Base-by-base conservation (phyloP, 2,329 filamentous ascomycete genomes). In the Fusarium nematophilum region DNA sequence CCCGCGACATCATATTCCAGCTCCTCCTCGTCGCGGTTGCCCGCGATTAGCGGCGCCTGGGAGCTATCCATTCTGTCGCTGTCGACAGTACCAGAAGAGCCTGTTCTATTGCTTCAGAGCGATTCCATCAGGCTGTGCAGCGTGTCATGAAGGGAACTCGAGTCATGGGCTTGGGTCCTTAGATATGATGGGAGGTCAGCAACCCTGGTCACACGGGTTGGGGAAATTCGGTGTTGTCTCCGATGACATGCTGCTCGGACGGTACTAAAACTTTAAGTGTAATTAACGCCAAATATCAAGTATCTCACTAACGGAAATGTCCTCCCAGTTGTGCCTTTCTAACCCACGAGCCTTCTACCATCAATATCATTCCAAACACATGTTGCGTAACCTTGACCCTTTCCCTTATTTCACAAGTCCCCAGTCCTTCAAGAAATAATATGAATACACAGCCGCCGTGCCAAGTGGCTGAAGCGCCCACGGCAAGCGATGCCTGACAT, bases 11-110 rank as follows among this genome's bases (percentile, higher is more conserved):
- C 72, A 65, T 75, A 67, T 23, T 72, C 70, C 44, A 66, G 62
- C 37, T 75, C 75, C 15, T 75, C 75, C 25, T 71, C 69, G 26
- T 72, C 67, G 40, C 59, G 66, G 31, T 58, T 62, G 17, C 62
- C 59, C 21, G 76, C 64, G 55, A 79, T 79, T 38, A 79, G 68
- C 42, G 76, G 77, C 53, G 72, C 76, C 51, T 77, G 73, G 3
- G 74, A 67, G 62, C 71, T 71, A 42, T 76, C 73, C 74, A 77
- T 77, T 26, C 10, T 69, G 45, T 25, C 26, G 55, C 13, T 34
- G 39, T 60, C 29, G 18, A 25, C 11, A 15, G 6, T 54, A 30
- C 26, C 47, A 45, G 40, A 3, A 23, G 39, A 15, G 9, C 30
- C 34, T 17, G 33, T 27, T 38, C 45, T 21, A 48, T 15, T 42